Conservation (phyloP, 2,329 filamentous ascomycete species). For the Botrytis cinerea region DNA sequence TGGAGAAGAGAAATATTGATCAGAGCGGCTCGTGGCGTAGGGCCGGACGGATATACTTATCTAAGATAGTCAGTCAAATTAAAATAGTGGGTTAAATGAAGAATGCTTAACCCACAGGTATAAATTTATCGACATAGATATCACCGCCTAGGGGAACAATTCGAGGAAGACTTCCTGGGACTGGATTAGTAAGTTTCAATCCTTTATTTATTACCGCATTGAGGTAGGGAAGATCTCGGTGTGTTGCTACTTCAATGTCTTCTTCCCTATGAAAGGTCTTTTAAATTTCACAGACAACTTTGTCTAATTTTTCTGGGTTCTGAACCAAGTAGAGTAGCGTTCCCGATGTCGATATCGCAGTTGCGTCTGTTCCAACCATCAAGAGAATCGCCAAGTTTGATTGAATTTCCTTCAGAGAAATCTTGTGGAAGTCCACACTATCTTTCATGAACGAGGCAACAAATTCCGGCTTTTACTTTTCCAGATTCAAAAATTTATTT, state of each 20-base stretch:
- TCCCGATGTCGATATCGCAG: background rate
- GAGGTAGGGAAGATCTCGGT: constrained; percentile 19
- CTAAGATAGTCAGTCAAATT: background rate
- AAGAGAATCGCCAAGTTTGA: background rate
- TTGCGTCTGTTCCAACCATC: background rate
- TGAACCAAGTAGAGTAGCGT: background rate
- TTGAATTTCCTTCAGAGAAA: background rate
- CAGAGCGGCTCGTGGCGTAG: background rate
- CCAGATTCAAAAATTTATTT: background rate
- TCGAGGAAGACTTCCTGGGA: constrained; percentile 37
- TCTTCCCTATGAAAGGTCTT: background rate
- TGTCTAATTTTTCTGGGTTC: background rate
- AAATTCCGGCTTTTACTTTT: background rate
- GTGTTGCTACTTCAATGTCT: background rate
- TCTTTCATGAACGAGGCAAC: constrained; percentile 7
- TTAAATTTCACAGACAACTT: background rate
- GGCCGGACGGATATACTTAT: background rate
- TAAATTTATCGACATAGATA: background rate
- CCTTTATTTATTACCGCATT: constrained; percentile 32
- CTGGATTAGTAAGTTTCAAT: constrained; percentile 27
- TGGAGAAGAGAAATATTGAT: background rate
- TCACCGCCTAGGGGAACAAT: constrained; percentile 38
- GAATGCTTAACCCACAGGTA: background rate
- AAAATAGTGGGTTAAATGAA: background rate
- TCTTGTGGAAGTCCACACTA: background rate